Evolutionary conservation across 192 early-diverging fungal genomes (phyloP).

Genomic region (Coemansia sp.): DNA sequence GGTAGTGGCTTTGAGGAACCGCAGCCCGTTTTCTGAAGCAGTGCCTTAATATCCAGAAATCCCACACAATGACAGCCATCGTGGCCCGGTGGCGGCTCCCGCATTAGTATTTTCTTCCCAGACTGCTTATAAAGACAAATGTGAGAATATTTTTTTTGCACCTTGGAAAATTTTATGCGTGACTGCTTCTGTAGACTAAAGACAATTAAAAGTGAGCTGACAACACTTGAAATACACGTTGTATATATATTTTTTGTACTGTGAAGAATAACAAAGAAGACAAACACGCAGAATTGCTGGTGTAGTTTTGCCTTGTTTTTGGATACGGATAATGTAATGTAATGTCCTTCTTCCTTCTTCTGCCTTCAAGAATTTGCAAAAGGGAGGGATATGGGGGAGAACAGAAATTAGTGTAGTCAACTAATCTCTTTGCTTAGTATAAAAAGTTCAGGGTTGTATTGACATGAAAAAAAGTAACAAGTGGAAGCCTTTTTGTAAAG

Average conservation of each 20-base stretch:
- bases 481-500: background rate
- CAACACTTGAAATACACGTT: background rate
- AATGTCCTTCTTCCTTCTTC: background rate
- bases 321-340: background rate
- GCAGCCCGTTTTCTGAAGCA: conserved; percentile 28
- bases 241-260: background rate
- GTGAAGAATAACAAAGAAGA: background rate
- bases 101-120: conserved; percentile 2
- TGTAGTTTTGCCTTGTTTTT: background rate
- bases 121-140: background rate
- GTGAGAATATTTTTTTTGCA: background rate
- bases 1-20: conserved; percentile 22
- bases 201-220: background rate
- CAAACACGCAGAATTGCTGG: background rate
- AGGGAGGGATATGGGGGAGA: background rate
- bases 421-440: background rate
- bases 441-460: background rate
- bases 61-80: conserved; percentile 18
- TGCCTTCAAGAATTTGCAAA: background rate
- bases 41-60: conserved; percentile 24
- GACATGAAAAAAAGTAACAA: background rate
- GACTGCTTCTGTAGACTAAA: background rate
- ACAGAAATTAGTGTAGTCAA: background rate
- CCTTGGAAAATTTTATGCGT: background rate
- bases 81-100: background rate